Evolutionary conservation across 2,329 filamentous ascomycete species (phyloP).

Genomic region (Diaporthe sp.): DNA sequence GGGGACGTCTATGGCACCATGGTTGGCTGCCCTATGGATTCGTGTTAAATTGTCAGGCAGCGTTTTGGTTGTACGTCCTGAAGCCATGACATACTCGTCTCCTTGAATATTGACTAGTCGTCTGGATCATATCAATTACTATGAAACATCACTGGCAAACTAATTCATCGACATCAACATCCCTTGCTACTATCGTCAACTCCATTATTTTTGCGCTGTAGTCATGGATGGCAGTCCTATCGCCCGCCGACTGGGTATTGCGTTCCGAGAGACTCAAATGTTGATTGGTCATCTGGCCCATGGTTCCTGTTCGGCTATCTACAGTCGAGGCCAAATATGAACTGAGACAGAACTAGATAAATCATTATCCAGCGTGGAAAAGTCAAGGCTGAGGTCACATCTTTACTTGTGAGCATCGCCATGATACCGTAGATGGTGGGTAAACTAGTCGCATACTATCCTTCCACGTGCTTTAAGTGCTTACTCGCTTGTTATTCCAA

Average conservation of each 20-base stretch:
- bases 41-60: background rate
- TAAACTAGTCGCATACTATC: background rate
- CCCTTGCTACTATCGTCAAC: background rate
- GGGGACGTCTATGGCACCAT: conserved; percentile 15
- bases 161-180: background rate
- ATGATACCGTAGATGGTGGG: background rate
- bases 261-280: background rate
- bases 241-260: background rate
- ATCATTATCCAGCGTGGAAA: background rate
- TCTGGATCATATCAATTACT: background rate
- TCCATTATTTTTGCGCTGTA: background rate
- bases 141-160: too few relatives aligned
- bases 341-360: background rate
- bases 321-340: background rate
- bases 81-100: background rate
- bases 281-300: background rate
- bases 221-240: background rate
- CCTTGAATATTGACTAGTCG: too few relatives aligned
- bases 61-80: background rate
- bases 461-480: background rate
- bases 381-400: background rate
- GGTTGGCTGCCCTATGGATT: conserved; percentile 15
- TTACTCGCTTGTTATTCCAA: too few relatives aligned
- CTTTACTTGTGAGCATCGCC: background rate
- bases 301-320: background rate